Base-by-base conservation (phyloP, 2,329 filamentous ascomycete species). In the Clarireedia homoeocarpa region DNA sequence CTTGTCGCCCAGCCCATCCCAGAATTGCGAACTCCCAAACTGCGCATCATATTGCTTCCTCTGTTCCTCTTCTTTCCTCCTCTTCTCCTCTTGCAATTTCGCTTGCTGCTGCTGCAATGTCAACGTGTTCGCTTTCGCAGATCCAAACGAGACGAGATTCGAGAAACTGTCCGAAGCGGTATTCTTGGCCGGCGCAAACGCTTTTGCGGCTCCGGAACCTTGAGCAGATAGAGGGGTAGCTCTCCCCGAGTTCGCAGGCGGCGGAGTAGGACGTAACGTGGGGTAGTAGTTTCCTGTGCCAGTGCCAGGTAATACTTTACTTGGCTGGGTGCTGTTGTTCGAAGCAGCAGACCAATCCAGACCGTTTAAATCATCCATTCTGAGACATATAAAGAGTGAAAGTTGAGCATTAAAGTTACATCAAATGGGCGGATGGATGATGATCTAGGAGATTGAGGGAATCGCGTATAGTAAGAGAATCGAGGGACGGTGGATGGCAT, bases 21-120 rank as follows among this genome's bases (percentile, higher is more conserved):
- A 91, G 68, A 90, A 89, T 59, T 84, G 82, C 10, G 81, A 79
- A 65, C 85, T 83, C 2, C 89, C 90, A 71, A 90, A 96, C 59
- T 92, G 84, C 30, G 82, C 79, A 62, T 94, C 89, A 65, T 85
- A 81, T 68, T 85, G 82, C 65, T 79, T 85, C 65, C 79, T 81
- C 67, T 82, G 81, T 68, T 91, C 86, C 57, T 85, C 86, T 59
- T 91, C 88, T 69, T 92, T 88, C 69, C 76, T 82, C 36, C 79
- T 76, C 72, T 83, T 89, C 71, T 86, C 82, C 4, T 77, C 79
- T 61, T 83, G 79, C 39, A 86, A 71, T 58, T 81, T 82, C 60
- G 83, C 80, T 71, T 89, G 88, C 65, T 90, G 85, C 71, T 95
- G 89, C 62, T 88, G 82, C 62, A 96, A 73, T 59, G 83, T 86